These are phyloP conservation scores for Sporothrix globosa DNA, from an alignment of 2,329 filamentous ascomycete species.

Conservation along the genomic window DNA sequence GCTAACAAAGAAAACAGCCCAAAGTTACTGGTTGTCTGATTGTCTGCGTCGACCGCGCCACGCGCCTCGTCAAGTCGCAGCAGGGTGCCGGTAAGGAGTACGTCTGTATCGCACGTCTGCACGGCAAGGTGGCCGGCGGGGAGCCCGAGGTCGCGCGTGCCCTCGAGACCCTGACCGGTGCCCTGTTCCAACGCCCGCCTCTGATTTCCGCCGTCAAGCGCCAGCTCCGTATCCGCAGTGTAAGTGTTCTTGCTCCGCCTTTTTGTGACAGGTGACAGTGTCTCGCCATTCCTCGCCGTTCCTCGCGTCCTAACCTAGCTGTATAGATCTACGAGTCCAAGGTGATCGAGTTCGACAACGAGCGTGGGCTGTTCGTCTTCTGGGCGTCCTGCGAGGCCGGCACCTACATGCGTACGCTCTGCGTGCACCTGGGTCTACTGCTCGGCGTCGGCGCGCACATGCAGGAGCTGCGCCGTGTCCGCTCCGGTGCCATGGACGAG, in stretches of 20 bases:
- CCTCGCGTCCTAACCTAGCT: background rate
- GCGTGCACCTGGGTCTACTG: constrained; percentile 77
- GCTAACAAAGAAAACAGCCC: constrained; percentile 49
- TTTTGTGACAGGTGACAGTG: background rate
- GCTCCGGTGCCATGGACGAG: constrained; percentile 95
- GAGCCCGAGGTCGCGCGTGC: constrained; percentile 91
- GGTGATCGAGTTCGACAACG: constrained; percentile 96
- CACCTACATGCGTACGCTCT: constrained; percentile 98
- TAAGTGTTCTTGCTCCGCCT: background rate
- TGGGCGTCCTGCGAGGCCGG: constrained; percentile 99
- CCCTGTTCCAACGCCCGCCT: constrained; percentile 94
- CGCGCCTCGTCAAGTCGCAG: constrained; percentile 96
- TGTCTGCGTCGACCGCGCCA: constrained; percentile 82
- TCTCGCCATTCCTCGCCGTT: background rate
- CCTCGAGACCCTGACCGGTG: constrained; percentile 93
- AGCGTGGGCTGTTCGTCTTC: constrained; percentile 95
- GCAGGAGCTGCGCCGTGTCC: constrained; percentile 94
- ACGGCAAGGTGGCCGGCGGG: constrained; percentile 92
- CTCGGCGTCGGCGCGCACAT: constrained; percentile 70
- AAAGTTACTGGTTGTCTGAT: constrained; percentile 70
- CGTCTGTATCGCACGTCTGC: constrained; percentile 90
- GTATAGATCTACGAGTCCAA: constrained; percentile 87
- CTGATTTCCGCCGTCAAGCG: constrained; percentile 98
- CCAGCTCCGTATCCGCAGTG: constrained; percentile 92
- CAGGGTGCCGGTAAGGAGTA: constrained; percentile 99